Evolutionary conservation across 805 yeast species (phyloP).

Genomic region (Ogataea minuta): DNA sequence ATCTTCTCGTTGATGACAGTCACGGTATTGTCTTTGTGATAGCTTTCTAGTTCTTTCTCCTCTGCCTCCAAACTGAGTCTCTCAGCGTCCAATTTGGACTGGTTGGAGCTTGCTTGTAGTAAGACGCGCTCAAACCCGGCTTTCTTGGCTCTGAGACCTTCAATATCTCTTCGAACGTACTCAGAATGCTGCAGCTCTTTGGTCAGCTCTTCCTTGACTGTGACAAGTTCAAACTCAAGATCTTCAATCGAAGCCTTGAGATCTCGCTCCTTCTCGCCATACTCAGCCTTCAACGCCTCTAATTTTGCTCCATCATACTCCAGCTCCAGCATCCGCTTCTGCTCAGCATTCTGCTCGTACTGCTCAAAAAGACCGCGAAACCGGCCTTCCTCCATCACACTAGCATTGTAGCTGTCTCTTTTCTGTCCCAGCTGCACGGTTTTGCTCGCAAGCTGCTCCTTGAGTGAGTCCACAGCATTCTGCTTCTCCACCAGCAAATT

Average conservation of each 20-base stretch:
- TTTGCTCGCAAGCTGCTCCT: constrained; percentile 19
- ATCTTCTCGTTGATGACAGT: constrained; percentile 36
- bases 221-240: constrained; percentile 15
- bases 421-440: constrained; percentile 9
- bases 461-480: constrained; percentile 14
- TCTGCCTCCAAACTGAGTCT: constrained; percentile 40
- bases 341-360: constrained; percentile 22
- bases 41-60: constrained; percentile 33
- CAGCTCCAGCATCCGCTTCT: constrained; percentile 12
- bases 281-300: neutral
- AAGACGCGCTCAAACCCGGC: constrained; percentile 39
- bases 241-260: constrained; percentile 17
- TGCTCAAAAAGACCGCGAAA: constrained; percentile 37
- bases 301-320: constrained; percentile 15
- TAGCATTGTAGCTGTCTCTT: constrained; percentile 36
- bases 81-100: constrained; percentile 47
- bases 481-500: constrained; percentile 28
- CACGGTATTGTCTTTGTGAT: constrained; percentile 32
- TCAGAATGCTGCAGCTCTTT: constrained; percentile 43
- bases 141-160: constrained; percentile 36
- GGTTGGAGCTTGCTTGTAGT: constrained; percentile 39
- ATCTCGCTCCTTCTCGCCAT: constrained; percentile 2
- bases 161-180: constrained; percentile 43
- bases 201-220: constrained; percentile 34
- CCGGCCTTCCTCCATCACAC: constrained; percentile 54